phyloP scores from a whole-genome alignment of 768 basidiomycete species.

The Pilatotrama ljubarskyi region DNA sequence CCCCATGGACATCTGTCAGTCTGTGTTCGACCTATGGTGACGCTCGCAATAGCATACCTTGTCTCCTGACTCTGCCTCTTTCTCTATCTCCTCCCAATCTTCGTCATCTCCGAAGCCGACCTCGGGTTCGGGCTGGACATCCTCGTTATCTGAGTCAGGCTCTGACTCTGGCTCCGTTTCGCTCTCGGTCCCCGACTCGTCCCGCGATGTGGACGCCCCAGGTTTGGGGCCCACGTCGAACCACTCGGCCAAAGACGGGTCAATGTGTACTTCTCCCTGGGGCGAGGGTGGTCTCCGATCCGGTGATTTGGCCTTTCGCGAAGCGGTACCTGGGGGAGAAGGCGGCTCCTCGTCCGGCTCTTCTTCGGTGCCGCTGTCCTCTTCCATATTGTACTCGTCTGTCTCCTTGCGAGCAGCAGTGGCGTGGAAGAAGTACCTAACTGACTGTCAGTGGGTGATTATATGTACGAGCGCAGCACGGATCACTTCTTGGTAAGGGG shows the following conservation, averaged over 20 bases:
- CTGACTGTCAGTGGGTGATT: background rate
- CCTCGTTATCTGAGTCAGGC: constrained; percentile 68
- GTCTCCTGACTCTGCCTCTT: background rate
- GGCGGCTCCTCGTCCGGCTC: constrained; percentile 15
- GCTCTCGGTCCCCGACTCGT: constrained; percentile 46
- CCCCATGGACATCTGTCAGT: background rate
- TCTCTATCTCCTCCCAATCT: constrained; percentile 41
- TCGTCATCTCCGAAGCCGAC: constrained; percentile 31
- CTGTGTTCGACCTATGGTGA: background rate
- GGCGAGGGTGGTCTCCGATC: background rate
- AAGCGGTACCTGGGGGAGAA: background rate
- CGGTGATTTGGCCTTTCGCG: constrained; percentile 8
- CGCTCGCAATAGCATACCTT: background rate
- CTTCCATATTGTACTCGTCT: constrained; percentile 49
- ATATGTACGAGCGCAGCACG: no score
- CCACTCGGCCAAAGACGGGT: constrained; percentile 60
- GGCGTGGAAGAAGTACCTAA: constrained; percentile 80
- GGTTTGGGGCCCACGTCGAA: constrained; percentile 44
- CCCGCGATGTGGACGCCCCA: constrained; percentile 22
- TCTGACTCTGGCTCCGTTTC: constrained; percentile 63
- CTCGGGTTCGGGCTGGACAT: constrained; percentile 38
- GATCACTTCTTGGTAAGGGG: constrained; percentile 69
- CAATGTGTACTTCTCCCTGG: constrained; percentile 33
- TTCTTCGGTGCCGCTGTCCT: constrained; percentile 35
- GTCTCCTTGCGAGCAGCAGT: constrained; percentile 48